Evolutionary conservation across 2,329 filamentous ascomycete genomes (phyloP), one percentile per base, ranked within the genome.

Genomic region (Ascochyta viciae-villosae): DNA sequence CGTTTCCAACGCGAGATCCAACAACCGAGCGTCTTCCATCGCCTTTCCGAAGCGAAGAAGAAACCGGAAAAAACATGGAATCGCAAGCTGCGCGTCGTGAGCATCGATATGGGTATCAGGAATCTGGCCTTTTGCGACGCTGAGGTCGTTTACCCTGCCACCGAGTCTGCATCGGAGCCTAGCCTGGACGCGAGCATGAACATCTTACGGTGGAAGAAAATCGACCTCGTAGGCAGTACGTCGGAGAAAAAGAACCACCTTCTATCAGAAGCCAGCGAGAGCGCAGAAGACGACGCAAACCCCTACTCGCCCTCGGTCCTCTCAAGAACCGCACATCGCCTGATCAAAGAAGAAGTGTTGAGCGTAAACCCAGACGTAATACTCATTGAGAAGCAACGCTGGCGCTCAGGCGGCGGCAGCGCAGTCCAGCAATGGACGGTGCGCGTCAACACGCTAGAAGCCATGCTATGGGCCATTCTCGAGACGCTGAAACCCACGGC

Each of bases 31-130:
- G 50, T 64, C 8, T 47, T 51, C 15, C 13, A 22, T 24, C 2
- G 3, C 38, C 31, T n/a, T 10, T 3, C 10, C 8, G 13, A 2
- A 34, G 38, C 23, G 27, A 16, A 19, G 79, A 63, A 81, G 9
- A 6, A 24, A 24, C 35, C 29, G 12, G 19, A 2, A 1, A 19
- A 40, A 10, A 5, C 7, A 27, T 9, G n/a, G 16, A 29, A 27
- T 5, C 50, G 40, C 9, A 55, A 58, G 26, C 35, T 65, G 1
- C 56, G 87, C 39, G 81, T 95, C 23, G 74, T 95, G 31, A 93
- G 90, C 70, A 89, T 96, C 59, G 91, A 96, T 73, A 89, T 95
- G 85, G 91, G 91, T 4, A 89, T 96, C 62, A 86, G 86, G 39
- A 96, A 96, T 71, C 79, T 96, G 4, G 91, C 90, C 1, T 91